Evolutionary conservation across 2,329 filamentous ascomycete species (phyloP).

Genomic region (Phyllosticta citribraziliensis): DNA sequence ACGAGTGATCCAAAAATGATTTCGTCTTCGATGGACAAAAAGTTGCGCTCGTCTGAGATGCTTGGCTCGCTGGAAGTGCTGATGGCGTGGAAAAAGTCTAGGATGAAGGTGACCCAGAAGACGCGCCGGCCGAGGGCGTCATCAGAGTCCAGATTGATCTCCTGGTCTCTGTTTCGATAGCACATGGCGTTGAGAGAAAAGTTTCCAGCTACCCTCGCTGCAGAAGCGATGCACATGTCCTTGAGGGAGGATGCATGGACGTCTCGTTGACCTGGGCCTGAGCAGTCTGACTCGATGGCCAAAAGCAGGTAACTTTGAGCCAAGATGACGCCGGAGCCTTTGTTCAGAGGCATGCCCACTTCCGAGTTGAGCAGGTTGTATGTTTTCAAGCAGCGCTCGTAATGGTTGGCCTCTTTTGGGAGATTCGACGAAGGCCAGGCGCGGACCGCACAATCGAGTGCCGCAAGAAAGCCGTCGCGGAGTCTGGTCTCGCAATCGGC

Average conservation of each 20-base stretch:
- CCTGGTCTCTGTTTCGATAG: conserved; percentile 1
- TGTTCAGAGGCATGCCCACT: conserved; percentile 21
- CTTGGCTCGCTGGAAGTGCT: conserved; percentile 24
- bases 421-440: conserved; percentile 20
- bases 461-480: conserved; percentile 26
- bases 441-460: conserved; percentile 24
- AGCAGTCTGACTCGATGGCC: conserved; percentile 24
- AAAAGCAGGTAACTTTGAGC: conserved; percentile 19
- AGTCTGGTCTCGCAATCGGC: conserved; percentile 25
- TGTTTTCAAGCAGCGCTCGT: conserved; percentile 9
- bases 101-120: conserved; percentile 27
- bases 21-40: conserved; percentile 14
- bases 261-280: conserved; percentile 21
- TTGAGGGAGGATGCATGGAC: conserved; percentile 22
- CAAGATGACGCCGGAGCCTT: conserved; percentile 27
- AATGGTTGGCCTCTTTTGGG: conserved; percentile 2
- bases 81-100: conserved; percentile 29
- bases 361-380: conserved; percentile 19
- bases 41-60: conserved; percentile 22
- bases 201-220: not conserved
- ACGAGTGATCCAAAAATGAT: conserved; percentile 13
- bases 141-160: conserved; percentile 22
- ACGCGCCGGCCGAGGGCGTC: conserved; percentile 22
- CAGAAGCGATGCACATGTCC: conserved; percentile 4
- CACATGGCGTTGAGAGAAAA: not conserved